Conservation (phyloP, 495 filamentous ascomycete species). For the Aspergillus bertholletiae region DNA sequence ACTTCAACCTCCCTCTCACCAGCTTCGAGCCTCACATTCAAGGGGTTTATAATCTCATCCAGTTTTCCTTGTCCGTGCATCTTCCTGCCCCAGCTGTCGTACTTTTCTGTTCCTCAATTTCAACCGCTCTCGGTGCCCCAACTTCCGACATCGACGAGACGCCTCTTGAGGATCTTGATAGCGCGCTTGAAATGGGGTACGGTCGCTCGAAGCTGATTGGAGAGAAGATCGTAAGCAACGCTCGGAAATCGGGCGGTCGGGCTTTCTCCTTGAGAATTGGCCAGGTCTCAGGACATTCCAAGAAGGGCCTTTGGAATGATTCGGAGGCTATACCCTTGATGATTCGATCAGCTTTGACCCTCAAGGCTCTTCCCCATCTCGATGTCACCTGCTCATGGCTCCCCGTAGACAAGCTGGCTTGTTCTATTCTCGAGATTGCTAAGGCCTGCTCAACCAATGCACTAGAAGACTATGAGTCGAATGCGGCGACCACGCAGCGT, state of each 20-base stretch:
- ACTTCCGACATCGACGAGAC: conserved; percentile 37
- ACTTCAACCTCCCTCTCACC: conserved; percentile 46
- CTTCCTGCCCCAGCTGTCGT: conserved; percentile 41
- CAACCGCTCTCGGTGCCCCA: conserved; percentile 37
- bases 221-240: conserved; percentile 46
- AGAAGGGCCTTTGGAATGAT: conserved; percentile 56
- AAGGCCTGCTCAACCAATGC: conserved; percentile 18
- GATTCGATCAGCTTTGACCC: conserved; percentile 47
- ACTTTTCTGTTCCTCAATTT: conserved; percentile 51
- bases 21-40: conserved; percentile 44
- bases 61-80: conserved; percentile 47
- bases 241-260: conserved; percentile 32
- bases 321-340: conserved; percentile 56
- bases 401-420: conserved; percentile 53
- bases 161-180: conserved; percentile 31
- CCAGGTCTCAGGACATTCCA: conserved; percentile 54
- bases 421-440: conserved; percentile 44
- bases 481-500: not conserved
- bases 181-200: conserved; percentile 52
- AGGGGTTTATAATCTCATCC: conserved; percentile 50
- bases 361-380: conserved; percentile 47
- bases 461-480: not conserved
- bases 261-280: conserved; percentile 55
- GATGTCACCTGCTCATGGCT: conserved; percentile 48
- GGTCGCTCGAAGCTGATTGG: conserved; percentile 55